Evolutionary conservation across 306 rosid species (phyloP).

Genomic region (Ochetophila trinervis): DNA sequence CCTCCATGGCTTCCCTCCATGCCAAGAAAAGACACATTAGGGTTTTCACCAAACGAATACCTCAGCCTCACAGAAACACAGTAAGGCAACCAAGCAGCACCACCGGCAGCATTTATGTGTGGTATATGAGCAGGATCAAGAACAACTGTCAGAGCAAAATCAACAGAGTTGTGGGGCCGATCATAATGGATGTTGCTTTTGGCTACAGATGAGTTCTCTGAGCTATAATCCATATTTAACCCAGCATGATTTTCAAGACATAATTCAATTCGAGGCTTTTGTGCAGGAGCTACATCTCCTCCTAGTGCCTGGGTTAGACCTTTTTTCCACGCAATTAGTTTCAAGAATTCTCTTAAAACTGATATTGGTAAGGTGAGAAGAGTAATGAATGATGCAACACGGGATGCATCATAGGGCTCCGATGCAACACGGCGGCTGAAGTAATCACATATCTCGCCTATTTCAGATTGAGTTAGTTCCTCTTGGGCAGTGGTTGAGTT

Average conservation of each 20-base stretch:
- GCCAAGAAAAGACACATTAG: slow-evolving; percentile 71
- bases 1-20: slow-evolving; percentile 99
- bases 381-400: slow-evolving; percentile 97
- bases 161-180: slow-evolving; percentile 80
- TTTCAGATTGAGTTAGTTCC: slow-evolving; percentile 82
- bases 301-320: slow-evolving; percentile 79
- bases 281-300: slow-evolving; percentile 83
- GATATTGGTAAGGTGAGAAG: slow-evolving; percentile 94
- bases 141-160: slow-evolving; percentile 91
- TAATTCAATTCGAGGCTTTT: slow-evolving; percentile 89
- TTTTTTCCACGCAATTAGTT: slow-evolving; percentile 96
- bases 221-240: slow-evolving; percentile 47
- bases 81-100: slow-evolving; percentile 98
- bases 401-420: slow-evolving; percentile 98
- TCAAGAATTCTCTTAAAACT: slow-evolving; percentile 89
- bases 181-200: slow-evolving; percentile 93
- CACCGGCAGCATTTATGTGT: slow-evolving; percentile 86
- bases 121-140: slow-evolving; percentile 96
- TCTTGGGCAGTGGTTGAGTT: slow-evolving; percentile 74
- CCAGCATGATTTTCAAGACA: slow-evolving; percentile 98
- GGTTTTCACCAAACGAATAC: slow-evolving; percentile 77
- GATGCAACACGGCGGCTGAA: slow-evolving; percentile 99
- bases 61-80: slow-evolving; percentile 89
- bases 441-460: slow-evolving; percentile 93
- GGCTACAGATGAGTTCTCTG: slow-evolving; percentile 59